Evolutionary conservation across 2,329 filamentous ascomycete species (phyloP).

Genomic region (Aspergillus fischeri): DNA sequence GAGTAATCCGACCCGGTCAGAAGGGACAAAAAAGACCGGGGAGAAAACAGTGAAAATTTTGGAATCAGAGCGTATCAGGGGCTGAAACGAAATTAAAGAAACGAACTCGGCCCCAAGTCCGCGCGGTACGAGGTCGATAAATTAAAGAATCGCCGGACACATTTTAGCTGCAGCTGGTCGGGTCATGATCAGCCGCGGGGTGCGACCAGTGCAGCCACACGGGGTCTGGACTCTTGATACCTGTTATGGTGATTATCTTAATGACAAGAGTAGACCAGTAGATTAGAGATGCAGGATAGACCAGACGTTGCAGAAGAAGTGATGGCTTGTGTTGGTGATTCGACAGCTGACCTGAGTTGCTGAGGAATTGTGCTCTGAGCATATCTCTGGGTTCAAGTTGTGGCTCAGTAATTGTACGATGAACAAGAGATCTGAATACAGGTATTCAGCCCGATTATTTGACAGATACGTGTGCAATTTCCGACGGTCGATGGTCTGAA

Average conservation of each 20-base stretch:
- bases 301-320: background rate
- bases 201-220: background rate
- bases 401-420: background rate
- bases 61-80: background rate
- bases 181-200: background rate
- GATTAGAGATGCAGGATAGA: background rate
- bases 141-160: slow-evolving; percentile 5
- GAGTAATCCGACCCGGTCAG: slow-evolving; percentile 3
- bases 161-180: slow-evolving; percentile 3
- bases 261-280: background rate
- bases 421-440: too few species aligned
- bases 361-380: background rate
- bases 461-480: too few species aligned
- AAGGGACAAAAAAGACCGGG: slow-evolving; percentile 10
- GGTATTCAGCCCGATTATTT: too few species aligned
- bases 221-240: background rate
- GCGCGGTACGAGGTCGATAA: slow-evolving; percentile 7
- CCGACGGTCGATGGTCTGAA: background rate
- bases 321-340: background rate
- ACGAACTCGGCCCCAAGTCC: background rate
- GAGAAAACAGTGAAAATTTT: background rate
- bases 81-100: slow-evolving; percentile 9
- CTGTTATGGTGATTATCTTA: background rate
- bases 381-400: background rate
- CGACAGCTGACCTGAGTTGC: background rate